Conservation (phyloP, 305 asterid species). For the Galium porrigens region DNA sequence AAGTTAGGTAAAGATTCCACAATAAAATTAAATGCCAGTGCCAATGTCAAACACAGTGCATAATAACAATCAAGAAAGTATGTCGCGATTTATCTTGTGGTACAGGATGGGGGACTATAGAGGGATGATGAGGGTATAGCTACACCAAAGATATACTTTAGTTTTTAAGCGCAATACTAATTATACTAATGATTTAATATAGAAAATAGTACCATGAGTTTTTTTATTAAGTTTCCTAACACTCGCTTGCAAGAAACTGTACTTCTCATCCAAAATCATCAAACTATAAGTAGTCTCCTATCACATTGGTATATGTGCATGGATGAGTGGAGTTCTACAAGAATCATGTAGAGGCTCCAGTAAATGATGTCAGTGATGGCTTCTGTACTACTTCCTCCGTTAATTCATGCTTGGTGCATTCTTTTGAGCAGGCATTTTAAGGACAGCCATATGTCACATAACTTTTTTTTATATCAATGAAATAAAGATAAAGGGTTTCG, state of each 20-base stretch:
- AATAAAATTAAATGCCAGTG: not conserved
- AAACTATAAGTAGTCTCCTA: not conserved
- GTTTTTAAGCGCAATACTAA: not conserved
- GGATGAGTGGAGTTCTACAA: not conserved
- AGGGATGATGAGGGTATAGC: not conserved
- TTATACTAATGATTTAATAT: not conserved
- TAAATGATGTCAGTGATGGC: not conserved
- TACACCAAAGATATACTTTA: not conserved
- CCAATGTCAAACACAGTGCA: not conserved
- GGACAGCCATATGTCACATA: too few relatives aligned
- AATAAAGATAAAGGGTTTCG: too few relatives aligned
- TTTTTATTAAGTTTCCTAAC: not conserved
- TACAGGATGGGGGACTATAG: not conserved
- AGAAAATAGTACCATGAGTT: not conserved
- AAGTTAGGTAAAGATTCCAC: not conserved
- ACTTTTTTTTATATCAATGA: too few relatives aligned
- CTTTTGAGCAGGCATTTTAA: too few relatives aligned
- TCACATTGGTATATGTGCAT: not conserved
- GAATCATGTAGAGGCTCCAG: not conserved
- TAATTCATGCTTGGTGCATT: too few relatives aligned
- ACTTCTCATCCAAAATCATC: slow-evolving; percentile 1
- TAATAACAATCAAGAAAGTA: not conserved
- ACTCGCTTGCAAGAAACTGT: not conserved
- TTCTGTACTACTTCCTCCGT: not conserved
- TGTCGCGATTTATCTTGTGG: not conserved